Conservation (phyloP, 2,329 filamentous ascomycete genomes). For the Neofusicoccum kwambonambiense region DNA sequence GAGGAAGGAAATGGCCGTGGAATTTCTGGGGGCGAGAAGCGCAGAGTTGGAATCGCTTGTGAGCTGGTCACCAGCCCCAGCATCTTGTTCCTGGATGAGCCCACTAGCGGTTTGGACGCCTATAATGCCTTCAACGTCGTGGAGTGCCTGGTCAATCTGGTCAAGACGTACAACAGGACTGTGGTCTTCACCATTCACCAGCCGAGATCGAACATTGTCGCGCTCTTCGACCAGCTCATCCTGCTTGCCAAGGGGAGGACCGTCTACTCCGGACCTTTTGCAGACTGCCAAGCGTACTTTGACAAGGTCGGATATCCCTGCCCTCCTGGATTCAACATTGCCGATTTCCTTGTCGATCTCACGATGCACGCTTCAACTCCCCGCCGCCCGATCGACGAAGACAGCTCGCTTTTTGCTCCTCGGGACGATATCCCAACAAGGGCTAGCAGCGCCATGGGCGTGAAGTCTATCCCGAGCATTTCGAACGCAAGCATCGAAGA, state of each 20-base stretch:
- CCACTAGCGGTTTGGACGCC: conserved; percentile 91
- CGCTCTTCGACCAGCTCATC: conserved; percentile 91
- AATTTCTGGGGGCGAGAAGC: conserved; percentile 95
- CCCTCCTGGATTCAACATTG: conserved; percentile 96
- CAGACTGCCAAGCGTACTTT: conserved; percentile 87
- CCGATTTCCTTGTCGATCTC: conserved; percentile 93
- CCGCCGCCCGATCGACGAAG: conserved; percentile 54
- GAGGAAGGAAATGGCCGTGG: conserved; percentile 92
- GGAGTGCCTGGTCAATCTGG: conserved; percentile 89
- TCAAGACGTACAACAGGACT: conserved; percentile 94
- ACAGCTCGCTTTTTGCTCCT: conserved; percentile 59
- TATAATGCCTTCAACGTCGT: conserved; percentile 98
- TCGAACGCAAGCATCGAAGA: conserved; percentile 67
- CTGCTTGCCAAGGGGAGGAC: conserved; percentile 84
- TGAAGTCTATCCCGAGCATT: conserved; percentile 86
- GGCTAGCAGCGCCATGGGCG: conserved; percentile 80
- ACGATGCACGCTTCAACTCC: conserved; percentile 87
- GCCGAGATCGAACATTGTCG: conserved; percentile 95
- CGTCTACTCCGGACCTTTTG: conserved; percentile 91
- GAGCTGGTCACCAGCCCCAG: conserved; percentile 96
- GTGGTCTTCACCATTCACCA: conserved; percentile 99
- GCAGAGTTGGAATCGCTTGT: conserved; percentile 93
- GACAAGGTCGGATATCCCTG: conserved; percentile 89
- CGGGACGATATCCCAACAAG: conserved; percentile 66
- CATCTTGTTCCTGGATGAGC: conserved; percentile 95